Evolutionary conservation across 305 asterid genomes (phyloP), one percentile per base, ranked within the genome.

Genomic region (Fraxinus nigra): DNA sequence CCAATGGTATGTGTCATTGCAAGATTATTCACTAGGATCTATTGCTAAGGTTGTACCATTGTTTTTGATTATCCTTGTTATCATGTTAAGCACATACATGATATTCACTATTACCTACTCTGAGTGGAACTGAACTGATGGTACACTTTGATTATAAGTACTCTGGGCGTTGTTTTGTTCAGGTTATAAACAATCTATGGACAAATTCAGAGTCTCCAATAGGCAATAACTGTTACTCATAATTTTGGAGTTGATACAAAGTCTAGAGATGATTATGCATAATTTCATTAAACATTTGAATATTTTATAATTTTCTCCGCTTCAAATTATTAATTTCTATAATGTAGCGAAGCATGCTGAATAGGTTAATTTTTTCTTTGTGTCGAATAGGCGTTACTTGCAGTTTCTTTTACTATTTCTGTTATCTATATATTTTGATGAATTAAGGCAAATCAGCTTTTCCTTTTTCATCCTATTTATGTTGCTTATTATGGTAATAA

Each of bases 1-100:
- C 87, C 91, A 76, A 83, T 82, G 92, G 99, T 93, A 89, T 80
- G 84, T 75, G 35, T 59, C 34, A 59, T 80, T 83, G 80, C 83
- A 35, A 10, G 77, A 65, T 30, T 79, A 34, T 79, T 56, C 76
- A 74, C 73, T 37, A 35, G 61, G 72, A 70, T 80, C 75, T 72
- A 48, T 69, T 43, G 28, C 35, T 75, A 22, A 51, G 20, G 56
- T 70, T 32, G 75, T 22, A 70, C 61, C 77, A 35, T 79, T 69
- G 32, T 69, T 77, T 56, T 24, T 78, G 22, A 28, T 76, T 5
- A 63, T 54, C 77, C 83, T 78, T 20, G 37, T 69, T 61, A 72
- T 61, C 43, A 61, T 75, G 84, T 43, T 72, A 33, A 70, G 38
- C 76, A 56, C 76, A 77, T 72, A 81, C 73, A n/a, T 61, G n/a